phyloP scores from a whole-genome alignment of 2,329 filamentous ascomycete genomes.

The Didymellaceae sp. region DNA sequence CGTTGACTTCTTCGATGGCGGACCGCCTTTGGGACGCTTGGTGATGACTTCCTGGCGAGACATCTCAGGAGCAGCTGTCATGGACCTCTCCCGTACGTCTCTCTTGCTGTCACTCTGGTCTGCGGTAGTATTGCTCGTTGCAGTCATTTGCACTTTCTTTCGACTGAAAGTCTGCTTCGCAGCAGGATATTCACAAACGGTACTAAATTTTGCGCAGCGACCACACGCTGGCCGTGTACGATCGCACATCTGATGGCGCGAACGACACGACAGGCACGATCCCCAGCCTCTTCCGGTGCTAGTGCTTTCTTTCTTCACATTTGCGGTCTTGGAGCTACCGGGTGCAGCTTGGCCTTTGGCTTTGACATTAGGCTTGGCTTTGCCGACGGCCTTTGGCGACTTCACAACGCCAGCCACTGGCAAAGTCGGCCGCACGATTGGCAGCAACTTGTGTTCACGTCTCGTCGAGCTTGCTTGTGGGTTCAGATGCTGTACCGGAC shows the following conservation, averaged over 20 bases:
- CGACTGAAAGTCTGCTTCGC: neutral
- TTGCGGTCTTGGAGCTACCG: neutral
- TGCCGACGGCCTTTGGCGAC: neutral
- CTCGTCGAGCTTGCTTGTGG: neutral
- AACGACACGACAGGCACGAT: slow-evolving; percentile 14
- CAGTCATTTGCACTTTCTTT: neutral
- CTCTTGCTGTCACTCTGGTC: neutral
- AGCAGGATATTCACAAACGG: slow-evolving; percentile 5
- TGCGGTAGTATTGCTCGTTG: neutral
- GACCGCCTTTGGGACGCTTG: neutral
- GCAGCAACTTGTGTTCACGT: neutral
- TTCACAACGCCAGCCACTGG: neutral
- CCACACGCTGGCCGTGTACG: slow-evolving; percentile 73
- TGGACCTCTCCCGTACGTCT: slow-evolving; percentile 2
- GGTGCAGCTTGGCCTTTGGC: neutral
- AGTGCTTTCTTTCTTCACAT: slow-evolving; percentile 6
- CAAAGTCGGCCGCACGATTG: neutral
- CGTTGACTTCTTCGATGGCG: slow-evolving; percentile 1
- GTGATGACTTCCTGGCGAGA: neutral
- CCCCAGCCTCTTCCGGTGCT: slow-evolving; percentile 2
- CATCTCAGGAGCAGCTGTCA: slow-evolving; percentile 1
- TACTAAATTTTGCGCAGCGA: slow-evolving; percentile 65
- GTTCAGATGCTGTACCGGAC: neutral
- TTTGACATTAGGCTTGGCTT: neutral
- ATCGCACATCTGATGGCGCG: slow-evolving; percentile 60